Evolutionary conservation across 2,329 filamentous ascomycete species (phyloP).

Genomic region (Trichophaea hybrida): DNA sequence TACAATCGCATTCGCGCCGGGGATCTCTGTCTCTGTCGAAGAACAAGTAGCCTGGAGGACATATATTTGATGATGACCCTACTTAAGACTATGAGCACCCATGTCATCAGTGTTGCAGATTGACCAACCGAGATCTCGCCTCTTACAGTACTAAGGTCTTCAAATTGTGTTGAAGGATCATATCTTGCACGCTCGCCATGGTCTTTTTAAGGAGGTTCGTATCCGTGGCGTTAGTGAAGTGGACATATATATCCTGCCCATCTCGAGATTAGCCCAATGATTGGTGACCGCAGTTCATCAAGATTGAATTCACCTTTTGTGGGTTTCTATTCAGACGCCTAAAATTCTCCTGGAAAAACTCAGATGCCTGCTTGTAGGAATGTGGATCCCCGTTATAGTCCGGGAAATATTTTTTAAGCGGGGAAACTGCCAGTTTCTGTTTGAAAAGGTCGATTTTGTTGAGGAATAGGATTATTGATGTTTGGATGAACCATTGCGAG

Average conservation of each 20-base stretch:
- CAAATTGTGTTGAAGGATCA: constrained; percentile 28
- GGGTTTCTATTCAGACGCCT: constrained; percentile 54
- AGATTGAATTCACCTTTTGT: constrained; percentile 30
- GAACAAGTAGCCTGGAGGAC: too few species aligned
- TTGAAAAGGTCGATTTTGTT: constrained; percentile 83
- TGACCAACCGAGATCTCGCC: background rate
- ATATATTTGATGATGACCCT: too few species aligned
- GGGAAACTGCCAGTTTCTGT: constrained; percentile 55
- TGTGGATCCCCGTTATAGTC: constrained; percentile 60
- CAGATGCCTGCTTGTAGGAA: constrained; percentile 59
- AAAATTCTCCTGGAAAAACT: constrained; percentile 74
- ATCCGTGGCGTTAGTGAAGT: constrained; percentile 47
- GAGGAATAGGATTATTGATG: constrained; percentile 67
- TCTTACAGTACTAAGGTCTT: constrained; percentile 26
- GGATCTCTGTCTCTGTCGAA: too few species aligned
- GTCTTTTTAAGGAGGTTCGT: constrained; percentile 71
- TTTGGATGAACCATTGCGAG: constrained; percentile 72
- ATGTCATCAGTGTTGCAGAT: too few species aligned
- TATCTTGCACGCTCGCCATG: constrained; percentile 74
- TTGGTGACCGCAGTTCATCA: background rate
- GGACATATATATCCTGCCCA: constrained; percentile 40
- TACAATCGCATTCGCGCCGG: too few species aligned
- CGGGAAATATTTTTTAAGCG: constrained; percentile 61
- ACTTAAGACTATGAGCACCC: too few species aligned
- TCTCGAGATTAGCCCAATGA: background rate